These are phyloP conservation scores for Daldinia sp. DNA, from an alignment of 2,329 filamentous ascomycete species.

Conservation along the genomic window DNA sequence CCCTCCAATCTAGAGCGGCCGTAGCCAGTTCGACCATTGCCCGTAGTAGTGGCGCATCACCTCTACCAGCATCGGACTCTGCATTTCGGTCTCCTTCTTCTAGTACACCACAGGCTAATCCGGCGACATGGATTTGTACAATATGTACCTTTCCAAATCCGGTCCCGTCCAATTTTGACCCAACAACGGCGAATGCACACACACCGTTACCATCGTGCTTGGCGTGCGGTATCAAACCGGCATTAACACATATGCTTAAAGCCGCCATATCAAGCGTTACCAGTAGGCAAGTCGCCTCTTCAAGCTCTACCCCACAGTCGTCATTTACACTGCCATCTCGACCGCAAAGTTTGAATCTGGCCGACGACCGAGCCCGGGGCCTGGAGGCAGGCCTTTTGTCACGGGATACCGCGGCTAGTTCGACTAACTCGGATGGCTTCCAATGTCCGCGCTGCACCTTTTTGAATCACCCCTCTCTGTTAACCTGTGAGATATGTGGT, in stretches of 20 bases:
- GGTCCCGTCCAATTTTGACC: slow-evolving; percentile 92
- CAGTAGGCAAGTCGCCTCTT: slow-evolving; percentile 50
- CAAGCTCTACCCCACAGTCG: slow-evolving; percentile 28
- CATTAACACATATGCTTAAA: slow-evolving; percentile 82
- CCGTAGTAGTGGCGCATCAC: slow-evolving; percentile 54
- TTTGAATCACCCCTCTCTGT: slow-evolving; percentile 85
- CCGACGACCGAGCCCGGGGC: slow-evolving; percentile 17
- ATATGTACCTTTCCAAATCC: slow-evolving; percentile 97
- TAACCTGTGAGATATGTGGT: slow-evolving; percentile 90
- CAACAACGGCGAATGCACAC: slow-evolving; percentile 77
- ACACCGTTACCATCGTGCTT: slow-evolving; percentile 87
- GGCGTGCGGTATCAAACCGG: slow-evolving; percentile 92
- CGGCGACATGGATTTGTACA: slow-evolving; percentile 91
- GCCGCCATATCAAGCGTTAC: slow-evolving; percentile 81
- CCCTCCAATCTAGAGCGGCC: slow-evolving; percentile 63
- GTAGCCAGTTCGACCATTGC: slow-evolving; percentile 56
- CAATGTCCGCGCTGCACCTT: slow-evolving; percentile 92
- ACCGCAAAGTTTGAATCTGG: slow-evolving; percentile 18
- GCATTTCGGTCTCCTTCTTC: slow-evolving; percentile 52
- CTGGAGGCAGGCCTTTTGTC: slow-evolving; percentile 18
- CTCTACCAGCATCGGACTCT: slow-evolving; percentile 39
- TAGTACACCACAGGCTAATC: slow-evolving; percentile 60
- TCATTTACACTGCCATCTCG: slow-evolving; percentile 23
- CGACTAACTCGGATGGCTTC: slow-evolving; percentile 49
- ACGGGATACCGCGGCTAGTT: slow-evolving; percentile 6